phyloP scores from a whole-genome alignment of 345 rosid genomes.

The Corymbia maculata region DNA sequence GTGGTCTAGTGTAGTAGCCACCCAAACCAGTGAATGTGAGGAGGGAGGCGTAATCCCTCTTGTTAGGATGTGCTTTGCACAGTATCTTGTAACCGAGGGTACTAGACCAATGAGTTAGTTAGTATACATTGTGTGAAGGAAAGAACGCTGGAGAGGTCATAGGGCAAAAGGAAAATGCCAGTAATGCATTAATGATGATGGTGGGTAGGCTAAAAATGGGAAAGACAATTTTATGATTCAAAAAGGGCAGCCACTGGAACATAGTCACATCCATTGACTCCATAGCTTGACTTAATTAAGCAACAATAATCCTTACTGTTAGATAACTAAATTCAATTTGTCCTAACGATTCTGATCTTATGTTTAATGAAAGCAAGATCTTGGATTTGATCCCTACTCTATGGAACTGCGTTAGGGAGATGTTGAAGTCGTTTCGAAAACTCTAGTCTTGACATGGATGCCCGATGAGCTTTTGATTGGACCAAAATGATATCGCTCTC shows the following conservation, averaged over 20 bases:
- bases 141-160: no score
- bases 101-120: no score
- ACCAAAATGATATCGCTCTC: neutral
- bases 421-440: no score
- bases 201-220: neutral
- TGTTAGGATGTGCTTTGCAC: no score
- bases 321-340: neutral
- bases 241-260: neutral
- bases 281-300: neutral
- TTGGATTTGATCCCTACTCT: neutral
- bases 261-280: neutral
- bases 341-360: neutral
- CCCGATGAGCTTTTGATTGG: neutral
- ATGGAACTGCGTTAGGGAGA: neutral
- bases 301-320: neutral
- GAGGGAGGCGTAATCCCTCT: no score
- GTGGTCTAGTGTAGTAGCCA: no score
- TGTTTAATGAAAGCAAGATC: neutral
- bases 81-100: no score
- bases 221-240: neutral
- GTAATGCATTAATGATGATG: neutral
- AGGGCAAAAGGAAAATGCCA: neutral
- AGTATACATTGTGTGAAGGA: no score
- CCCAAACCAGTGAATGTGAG: no score
- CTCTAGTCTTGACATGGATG: neutral